Percentiles rank a stretch among this genome's conserved stretches.
Conservation (phyloP, 2,329 filamentous ascomycete genomes). For the Pseudophaeomoniella oleicola region DNA sequence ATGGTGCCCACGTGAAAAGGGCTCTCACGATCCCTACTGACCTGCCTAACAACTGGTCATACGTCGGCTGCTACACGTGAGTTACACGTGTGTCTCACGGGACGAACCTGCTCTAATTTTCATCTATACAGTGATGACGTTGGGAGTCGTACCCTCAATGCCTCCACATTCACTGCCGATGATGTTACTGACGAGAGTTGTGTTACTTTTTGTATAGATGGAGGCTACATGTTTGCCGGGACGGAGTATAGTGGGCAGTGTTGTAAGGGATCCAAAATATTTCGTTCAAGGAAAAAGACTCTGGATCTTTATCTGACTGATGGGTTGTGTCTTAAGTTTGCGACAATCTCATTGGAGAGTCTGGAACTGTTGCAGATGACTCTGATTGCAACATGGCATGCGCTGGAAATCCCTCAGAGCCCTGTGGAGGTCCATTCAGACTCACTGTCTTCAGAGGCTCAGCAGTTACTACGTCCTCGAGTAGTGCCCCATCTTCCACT, state of each 20-base stretch:
- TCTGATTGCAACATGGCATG: slow-evolving; percentile 12
- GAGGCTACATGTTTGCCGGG: slow-evolving; percentile 9
- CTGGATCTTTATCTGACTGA: background rate
- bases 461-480: background rate
- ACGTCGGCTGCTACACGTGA: slow-evolving; percentile 5
- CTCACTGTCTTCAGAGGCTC: slow-evolving; percentile 4
- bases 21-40: slow-evolving; percentile 3
- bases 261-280: slow-evolving; percentile 1
- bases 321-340: slow-evolving; percentile 4
- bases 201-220: slow-evolving; percentile 6
- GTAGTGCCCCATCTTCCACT: background rate
- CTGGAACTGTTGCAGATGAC: slow-evolving; percentile 2
- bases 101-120: background rate
- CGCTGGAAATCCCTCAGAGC: slow-evolving; percentile 28
- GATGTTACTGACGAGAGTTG: slow-evolving; percentile 28
- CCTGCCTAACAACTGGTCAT: slow-evolving; percentile 5
- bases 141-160: slow-evolving; percentile 4
- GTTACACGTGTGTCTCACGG: background rate
- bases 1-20: background rate
- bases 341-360: slow-evolving; percentile 2
- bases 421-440: slow-evolving; percentile 31
- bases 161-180: slow-evolving; percentile 21
- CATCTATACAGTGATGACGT: slow-evolving; percentile 3
- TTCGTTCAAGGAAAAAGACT: too few species aligned
- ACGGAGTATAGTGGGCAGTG: slow-evolving; percentile 8